Evolutionary conservation across 345 rosid genomes (phyloP).

Genomic region (Raphanus raphanistrum): DNA sequence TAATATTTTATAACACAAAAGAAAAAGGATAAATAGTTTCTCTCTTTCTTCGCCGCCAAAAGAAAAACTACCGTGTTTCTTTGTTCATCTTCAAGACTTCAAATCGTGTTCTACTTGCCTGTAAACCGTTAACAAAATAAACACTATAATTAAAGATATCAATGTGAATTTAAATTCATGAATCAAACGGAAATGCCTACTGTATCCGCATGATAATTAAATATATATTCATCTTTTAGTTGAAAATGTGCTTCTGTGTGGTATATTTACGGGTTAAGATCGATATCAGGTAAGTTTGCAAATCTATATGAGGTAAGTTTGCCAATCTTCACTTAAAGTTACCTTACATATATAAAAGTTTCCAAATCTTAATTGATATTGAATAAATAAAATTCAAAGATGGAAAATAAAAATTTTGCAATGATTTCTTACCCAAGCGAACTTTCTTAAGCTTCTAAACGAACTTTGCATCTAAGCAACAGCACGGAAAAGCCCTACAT

Average conservation of each 20-base stretch:
- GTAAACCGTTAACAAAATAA: not conserved
- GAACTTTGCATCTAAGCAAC: not conserved
- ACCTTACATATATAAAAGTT: no score
- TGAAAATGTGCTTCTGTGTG: not conserved
- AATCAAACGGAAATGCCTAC: not conserved
- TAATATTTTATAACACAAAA: not conserved
- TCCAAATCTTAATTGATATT: no score
- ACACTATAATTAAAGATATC: not conserved
- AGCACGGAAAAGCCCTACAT: no score
- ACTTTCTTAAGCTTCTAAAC: not conserved
- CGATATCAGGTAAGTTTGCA: no score
- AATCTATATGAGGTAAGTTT: no score
- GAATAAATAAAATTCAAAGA: not conserved
- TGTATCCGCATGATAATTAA: not conserved
- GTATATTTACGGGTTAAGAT: not conserved
- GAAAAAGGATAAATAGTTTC: not conserved
- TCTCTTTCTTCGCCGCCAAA: not conserved
- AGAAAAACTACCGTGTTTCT: no score
- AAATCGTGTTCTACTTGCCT: not conserved
- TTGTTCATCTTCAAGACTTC: not conserved
- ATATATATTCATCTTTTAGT: no score
- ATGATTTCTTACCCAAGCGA: not conserved
- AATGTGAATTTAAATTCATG: not conserved
- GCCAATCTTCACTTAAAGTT: no score
- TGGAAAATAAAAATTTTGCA: not conserved